These are phyloP conservation scores for Aspergillus carlsbadensis DNA, from an alignment of 495 filamentous ascomycete species.

Conservation along the genomic window DNA sequence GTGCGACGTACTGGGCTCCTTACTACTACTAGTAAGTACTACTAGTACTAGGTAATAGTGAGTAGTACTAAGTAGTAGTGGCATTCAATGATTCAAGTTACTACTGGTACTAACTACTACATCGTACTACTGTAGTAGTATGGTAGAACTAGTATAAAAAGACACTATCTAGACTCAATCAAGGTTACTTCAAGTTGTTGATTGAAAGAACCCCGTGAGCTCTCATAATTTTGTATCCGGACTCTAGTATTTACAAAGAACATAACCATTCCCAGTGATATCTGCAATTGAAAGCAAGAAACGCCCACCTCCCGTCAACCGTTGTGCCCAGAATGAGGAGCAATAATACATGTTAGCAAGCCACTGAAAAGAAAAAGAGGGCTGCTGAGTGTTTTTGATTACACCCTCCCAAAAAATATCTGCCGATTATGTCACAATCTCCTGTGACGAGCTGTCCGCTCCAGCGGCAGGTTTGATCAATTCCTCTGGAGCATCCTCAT, in stretches of 20 bases:
- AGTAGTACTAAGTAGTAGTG: too few relatives aligned
- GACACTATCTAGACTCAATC: too few relatives aligned
- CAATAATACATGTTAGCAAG: slow-evolving; percentile 37
- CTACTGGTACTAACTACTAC: too few relatives aligned
- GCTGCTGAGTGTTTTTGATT: neutral
- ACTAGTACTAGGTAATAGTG: neutral
- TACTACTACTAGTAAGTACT: slow-evolving; percentile 1
- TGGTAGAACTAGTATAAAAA: too few relatives aligned
- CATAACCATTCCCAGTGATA: slow-evolving; percentile 16
- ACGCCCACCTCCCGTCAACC: slow-evolving; percentile 35
- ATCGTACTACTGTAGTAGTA: too few relatives aligned
- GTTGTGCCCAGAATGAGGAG: slow-evolving; percentile 18
- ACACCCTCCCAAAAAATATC: neutral
- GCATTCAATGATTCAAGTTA: too few relatives aligned
- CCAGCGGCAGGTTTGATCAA: slow-evolving; percentile 68
- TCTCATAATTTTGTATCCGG: slow-evolving; percentile 19
- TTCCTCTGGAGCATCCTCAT: slow-evolving; percentile 66
- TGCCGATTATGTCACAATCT: slow-evolving; percentile 38
- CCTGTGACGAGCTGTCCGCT: slow-evolving; percentile 31
- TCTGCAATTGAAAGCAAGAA: slow-evolving; percentile 33
- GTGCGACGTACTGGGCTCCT: too few relatives aligned
- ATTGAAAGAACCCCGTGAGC: neutral
- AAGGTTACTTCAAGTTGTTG: too few relatives aligned
- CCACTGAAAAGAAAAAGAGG: slow-evolving; percentile 8
- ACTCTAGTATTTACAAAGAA: slow-evolving; percentile 29